Percentiles rank a stretch among this genome's conserved stretches.
phyloP scores from a whole-genome alignment of 305 asterid species.

The Fraxinus baroniana region DNA sequence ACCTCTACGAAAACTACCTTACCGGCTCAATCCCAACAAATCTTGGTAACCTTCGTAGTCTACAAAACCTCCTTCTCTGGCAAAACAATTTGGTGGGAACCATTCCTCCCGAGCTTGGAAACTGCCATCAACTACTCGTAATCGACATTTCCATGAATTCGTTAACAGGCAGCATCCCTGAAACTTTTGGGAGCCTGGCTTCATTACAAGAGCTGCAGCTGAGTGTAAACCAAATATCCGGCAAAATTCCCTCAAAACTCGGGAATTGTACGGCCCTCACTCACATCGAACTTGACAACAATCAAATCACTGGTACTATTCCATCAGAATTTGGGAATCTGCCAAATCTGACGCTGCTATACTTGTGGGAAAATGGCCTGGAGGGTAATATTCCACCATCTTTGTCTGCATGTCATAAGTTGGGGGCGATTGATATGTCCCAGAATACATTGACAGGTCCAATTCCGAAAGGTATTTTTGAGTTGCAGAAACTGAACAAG shows the following conservation, averaged over 20 bases:
- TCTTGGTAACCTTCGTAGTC: conserved; percentile 47
- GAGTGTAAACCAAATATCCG: conserved; percentile 76
- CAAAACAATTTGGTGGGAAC: conserved; percentile 67
- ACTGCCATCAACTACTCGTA: conserved; percentile 48
- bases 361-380: conserved; percentile 71
- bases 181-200: conserved; percentile 51
- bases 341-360: conserved; percentile 55
- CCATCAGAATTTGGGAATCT: conserved; percentile 68
- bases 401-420: conserved; percentile 54
- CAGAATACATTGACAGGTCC: conserved; percentile 67
- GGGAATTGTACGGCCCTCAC: conserved; percentile 66
- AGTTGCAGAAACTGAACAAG: conserved; percentile 60
- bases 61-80: conserved; percentile 72
- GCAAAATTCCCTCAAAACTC: conserved; percentile 60
- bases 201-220: conserved; percentile 65
- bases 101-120: conserved; percentile 69
- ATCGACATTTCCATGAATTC: conserved; percentile 76
- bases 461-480: conserved; percentile 65
- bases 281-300: conserved; percentile 83
- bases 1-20: conserved; percentile 71
- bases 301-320: conserved; percentile 68
- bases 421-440: conserved; percentile 73
- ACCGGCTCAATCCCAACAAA: conserved; percentile 66
- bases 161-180: conserved; percentile 66
- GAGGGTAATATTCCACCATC: conserved; percentile 69